Evolutionary conservation across 2,329 filamentous ascomycete genomes (phyloP), one percentile per base, ranked within the genome.

Genomic region (Ophiostoma himal-ulmi): DNA sequence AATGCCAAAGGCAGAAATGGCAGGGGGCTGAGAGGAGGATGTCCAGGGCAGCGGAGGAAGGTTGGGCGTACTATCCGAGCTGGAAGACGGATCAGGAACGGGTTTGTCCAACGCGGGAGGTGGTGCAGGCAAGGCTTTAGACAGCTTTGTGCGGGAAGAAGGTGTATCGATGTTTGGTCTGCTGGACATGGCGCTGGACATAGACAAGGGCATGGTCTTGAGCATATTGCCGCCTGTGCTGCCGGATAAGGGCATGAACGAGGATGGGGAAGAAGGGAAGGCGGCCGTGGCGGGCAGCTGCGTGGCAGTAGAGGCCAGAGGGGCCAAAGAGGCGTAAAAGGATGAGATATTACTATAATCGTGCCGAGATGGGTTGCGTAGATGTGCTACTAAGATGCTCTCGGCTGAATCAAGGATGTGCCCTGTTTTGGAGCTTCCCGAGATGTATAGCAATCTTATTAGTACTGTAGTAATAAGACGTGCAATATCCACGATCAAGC

Each of bases 111-210:
- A 10, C 67, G 75, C 72, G 70, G 75, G 73, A 39, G 81, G 78
- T 69, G 85, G 83, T 70, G 81, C 79, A 44, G 85, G 85, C 73
- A 88, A 79, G 44, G 84, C 85, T 78, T 88, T 88, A 76, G 85
- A 86, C 78, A 85, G 86, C 77, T 85, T 84, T 74, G 85, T 87
- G 70, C 80, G 79, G 75, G 83, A 83, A 73, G 76, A 77, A 30
- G 22, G 41, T 8, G 37, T 30, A 39, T 26, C 22, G 37, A 14
- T 39, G 13, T 39, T 65, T 11, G 6, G 3, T 60, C 57, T 34
- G 34, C 17, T 39, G 77, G 77, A 76, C 70, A 71, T 48, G 44
- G 30, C 30, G 30, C 30, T 76, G 74, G 70, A 78, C 52, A 30
- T 26, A 41, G 39, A 14, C 39, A 71, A 75, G 74, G 70, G 78